Percentiles rank a stretch among this genome's conserved stretches.
These are phyloP conservation scores for Heliocybe sulcata DNA, from an alignment of 1,284 basidiomycete genomes.

Conservation along the genomic window DNA sequence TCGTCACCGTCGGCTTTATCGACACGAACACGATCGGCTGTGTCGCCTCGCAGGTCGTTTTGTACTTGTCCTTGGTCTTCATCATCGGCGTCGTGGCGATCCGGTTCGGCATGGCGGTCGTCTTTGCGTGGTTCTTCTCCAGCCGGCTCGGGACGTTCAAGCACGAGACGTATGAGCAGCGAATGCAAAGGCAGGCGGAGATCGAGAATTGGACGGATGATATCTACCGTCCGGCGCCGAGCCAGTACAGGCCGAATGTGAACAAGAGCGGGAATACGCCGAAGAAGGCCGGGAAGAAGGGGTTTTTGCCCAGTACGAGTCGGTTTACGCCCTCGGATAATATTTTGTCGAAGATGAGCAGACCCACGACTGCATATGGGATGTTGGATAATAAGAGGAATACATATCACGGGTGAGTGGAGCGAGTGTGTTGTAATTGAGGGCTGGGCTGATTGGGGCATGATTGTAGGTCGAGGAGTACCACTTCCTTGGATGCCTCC, in stretches of 20 bases:
- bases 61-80: slow-evolving; percentile 94
- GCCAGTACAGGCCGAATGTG: slow-evolving; percentile 87
- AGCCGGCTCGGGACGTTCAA: slow-evolving; percentile 93
- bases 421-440: background rate
- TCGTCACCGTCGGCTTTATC: slow-evolving; percentile 86
- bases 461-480: slow-evolving; percentile 73
- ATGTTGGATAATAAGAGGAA: slow-evolving; percentile 56
- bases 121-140: slow-evolving; percentile 97
- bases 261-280: slow-evolving; percentile 59
- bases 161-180: slow-evolving; percentile 88
- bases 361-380: slow-evolving; percentile 72
- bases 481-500: slow-evolving; percentile 59
- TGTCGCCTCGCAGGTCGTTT: slow-evolving; percentile 89
- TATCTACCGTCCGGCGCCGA: slow-evolving; percentile 93
- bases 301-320: slow-evolving; percentile 79
- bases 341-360: slow-evolving; percentile 50
- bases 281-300: slow-evolving; percentile 23
- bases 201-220: slow-evolving; percentile 97
- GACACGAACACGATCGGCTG: slow-evolving; percentile 94
- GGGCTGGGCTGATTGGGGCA: slow-evolving; percentile 37
- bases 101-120: slow-evolving; percentile 94
- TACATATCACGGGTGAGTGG: slow-evolving; percentile 25
- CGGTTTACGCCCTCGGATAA: slow-evolving; percentile 83
- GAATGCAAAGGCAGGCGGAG: slow-evolving; percentile 86
- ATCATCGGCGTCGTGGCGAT: slow-evolving; percentile 96